Base-by-base conservation (phyloP, 1,139 yeast genomes). In the Debaryomycetaceae sp. region DNA sequence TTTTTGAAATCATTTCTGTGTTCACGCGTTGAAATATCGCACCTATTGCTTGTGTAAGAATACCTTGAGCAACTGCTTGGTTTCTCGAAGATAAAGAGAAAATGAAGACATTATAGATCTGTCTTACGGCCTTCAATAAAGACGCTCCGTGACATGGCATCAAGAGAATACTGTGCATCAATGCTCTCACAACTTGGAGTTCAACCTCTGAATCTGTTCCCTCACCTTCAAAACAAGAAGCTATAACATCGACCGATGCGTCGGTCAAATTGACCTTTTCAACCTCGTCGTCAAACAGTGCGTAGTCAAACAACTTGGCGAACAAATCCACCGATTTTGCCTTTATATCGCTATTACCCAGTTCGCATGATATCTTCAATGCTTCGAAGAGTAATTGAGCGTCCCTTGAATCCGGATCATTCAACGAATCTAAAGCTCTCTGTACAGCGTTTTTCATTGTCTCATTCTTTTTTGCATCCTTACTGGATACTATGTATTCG, bases 61-160 rank as follows among this genome's bases (percentile, higher is more conserved):
- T 85, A 2, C 97, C 98, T 67, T 95, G 99, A 0, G 99, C 99
- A 48, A 91, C 85, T 0, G 93, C 87, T 65, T 93, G 99, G 59
- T 90, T 93, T 24, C 88, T 72, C 4, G 93, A 80, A 17, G 87
- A 83, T 51, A 86, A 73, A 0, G 97, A 89, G 49, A 89, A 78
- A 39, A 93, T 85, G 58, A 93, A 95, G 31, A 95, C 88, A 60
- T 90, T 91, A 68, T 93, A 93, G 20, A 93, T 87, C 59, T 89
- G 96, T 62, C 99, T 80, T 35, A 95, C 85, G 0, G 98, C 98
- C 57, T 87, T 88, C 52, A 95, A 73, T 43, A 95, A 72, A 0
- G 95, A 80, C 5, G 93, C 88, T 6, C 98, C 98, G 59, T 95
- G 99, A 41, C 93, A 89, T 22, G 95, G 86, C 66, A 89, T 78